phyloP scores from a whole-genome alignment of 2,329 filamentous ascomycete genomes.

The Triangularia setosa region DNA sequence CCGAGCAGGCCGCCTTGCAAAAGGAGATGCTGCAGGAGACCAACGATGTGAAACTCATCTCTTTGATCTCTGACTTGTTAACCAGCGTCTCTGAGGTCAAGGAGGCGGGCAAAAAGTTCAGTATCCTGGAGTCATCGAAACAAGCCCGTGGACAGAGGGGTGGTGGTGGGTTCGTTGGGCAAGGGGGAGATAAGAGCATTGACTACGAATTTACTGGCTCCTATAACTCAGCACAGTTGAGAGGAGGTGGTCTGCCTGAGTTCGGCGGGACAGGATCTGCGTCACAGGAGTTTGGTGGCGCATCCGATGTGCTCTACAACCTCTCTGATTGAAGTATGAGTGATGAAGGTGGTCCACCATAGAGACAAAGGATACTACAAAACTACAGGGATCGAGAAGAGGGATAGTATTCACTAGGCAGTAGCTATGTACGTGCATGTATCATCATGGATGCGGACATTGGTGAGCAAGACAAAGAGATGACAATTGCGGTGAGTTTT shows the following conservation, averaged over 20 bases:
- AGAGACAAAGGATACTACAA: not conserved
- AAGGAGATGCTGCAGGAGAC: slow-evolving; percentile 70
- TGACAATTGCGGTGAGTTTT: not conserved
- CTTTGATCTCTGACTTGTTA: slow-evolving; percentile 71
- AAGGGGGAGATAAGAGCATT: not conserved
- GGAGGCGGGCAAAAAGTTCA: slow-evolving; percentile 72
- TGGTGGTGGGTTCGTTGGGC: not conserved
- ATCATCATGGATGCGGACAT: not conserved
- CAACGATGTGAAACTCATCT: slow-evolving; percentile 79
- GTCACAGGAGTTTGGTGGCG: not conserved
- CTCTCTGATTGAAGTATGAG: not conserved
- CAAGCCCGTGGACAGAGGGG: not conserved
- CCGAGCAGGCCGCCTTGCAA: slow-evolving; percentile 61
- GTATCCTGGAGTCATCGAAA: slow-evolving; percentile 46
- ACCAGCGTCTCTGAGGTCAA: slow-evolving; percentile 67
- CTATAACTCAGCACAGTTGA: not conserved
- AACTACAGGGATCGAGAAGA: not conserved
- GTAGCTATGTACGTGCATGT: not conserved
- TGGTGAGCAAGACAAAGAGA: not conserved
- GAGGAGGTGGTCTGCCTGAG: not conserved
- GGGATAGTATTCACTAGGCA: not conserved
- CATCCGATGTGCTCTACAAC: not conserved
- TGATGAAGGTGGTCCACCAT: not conserved
- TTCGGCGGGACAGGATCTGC: not conserved
- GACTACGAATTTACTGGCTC: not conserved